Base-by-base conservation (phyloP, 2,329 filamentous ascomycete species). In the Neopestalotiopsis clavispora region DNA sequence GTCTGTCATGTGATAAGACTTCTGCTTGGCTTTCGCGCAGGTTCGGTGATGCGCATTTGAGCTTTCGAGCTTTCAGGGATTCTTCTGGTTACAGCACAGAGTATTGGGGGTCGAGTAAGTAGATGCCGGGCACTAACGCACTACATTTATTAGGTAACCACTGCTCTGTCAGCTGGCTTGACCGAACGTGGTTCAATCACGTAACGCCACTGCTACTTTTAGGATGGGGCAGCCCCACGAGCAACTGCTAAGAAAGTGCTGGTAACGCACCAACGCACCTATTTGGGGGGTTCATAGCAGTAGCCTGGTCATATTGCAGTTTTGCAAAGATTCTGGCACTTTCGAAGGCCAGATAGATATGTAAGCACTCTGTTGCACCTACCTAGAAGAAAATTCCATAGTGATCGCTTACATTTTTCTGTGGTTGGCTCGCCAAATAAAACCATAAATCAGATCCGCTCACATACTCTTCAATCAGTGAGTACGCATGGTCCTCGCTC, bases 101-200 rank as follows among this genome's bases (percentile, higher is more conserved):
- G 34, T 38, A 38, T 38, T 38, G 34, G 34, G 34, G 34, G 34
- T 10, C 6, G 34, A 10, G 34, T 60, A 23, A 12, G 10, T 30
- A 12, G 20, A 32, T 60, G 23, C 32, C 57, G n/a, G 57, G 45
- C n/a, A 52, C 34, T 38, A 38, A 38, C 34, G 34, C 34, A 10
- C 34, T 38, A 28, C 23, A 28, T 28, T 28, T 28, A 28, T 28
- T 28, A 38, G 34, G 34, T 38, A 32, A 20, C 13, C 45, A 64
- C 14, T 66, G 63, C 45, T 66, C 63, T 66, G 63, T 66, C 63
- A 66, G 63, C 66, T 45, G 59, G 38, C 12, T 49, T 30, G n/a
- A 62, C 59, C 32, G 14, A 62, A 30, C 30, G 34, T 32, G 59
- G 59, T 34, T 28, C 32, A 62, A 52, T 62, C 34, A 17, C 59